Evolutionary conservation across 495 filamentous ascomycete species (phyloP).

Genomic region (Collariella sp.): DNA sequence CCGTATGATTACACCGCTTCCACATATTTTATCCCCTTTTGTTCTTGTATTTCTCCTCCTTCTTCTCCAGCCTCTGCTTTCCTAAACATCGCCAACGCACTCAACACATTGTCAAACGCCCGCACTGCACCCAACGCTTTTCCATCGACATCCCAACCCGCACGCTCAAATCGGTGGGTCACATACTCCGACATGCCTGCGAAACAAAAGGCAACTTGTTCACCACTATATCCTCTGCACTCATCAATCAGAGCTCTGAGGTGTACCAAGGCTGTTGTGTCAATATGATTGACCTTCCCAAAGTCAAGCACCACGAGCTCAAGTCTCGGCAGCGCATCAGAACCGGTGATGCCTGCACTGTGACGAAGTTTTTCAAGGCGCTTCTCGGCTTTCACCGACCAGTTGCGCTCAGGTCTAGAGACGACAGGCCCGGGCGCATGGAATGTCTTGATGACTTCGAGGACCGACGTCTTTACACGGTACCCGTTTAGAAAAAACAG

Average conservation of each 20-base stretch:
- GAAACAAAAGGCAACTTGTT: slow-evolving; percentile 15
- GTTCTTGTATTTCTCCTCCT: no score
- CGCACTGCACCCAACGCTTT: no score
- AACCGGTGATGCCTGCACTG: slow-evolving; percentile 13
- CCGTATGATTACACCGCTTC: no score
- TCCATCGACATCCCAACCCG: no score
- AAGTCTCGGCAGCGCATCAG: slow-evolving; percentile 16
- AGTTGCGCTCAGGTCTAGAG: slow-evolving; percentile 31
- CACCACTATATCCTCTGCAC: slow-evolving; percentile 16
- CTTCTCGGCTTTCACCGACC: slow-evolving; percentile 38
- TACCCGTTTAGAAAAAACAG: slow-evolving; percentile 45
- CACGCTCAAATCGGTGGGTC: slow-evolving; percentile 16
- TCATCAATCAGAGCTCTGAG: slow-evolving; percentile 13
- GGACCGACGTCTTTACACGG: slow-evolving; percentile 29
- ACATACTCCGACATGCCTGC: slow-evolving; percentile 18
- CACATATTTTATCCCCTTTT: no score
- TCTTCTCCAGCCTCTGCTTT: no score
- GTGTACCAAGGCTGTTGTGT: slow-evolving; percentile 18
- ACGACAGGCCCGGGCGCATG: slow-evolving; percentile 25
- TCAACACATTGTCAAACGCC: no score
- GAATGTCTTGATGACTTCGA: slow-evolving; percentile 38
- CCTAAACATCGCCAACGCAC: no score
- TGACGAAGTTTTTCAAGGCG: slow-evolving; percentile 15
- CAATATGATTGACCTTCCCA: slow-evolving; percentile 16
- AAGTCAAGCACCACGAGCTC: slow-evolving; percentile 21